These are phyloP conservation scores for Solanum virginianum DNA, from an alignment of 257 asterid genomes.

Conservation along the genomic window DNA sequence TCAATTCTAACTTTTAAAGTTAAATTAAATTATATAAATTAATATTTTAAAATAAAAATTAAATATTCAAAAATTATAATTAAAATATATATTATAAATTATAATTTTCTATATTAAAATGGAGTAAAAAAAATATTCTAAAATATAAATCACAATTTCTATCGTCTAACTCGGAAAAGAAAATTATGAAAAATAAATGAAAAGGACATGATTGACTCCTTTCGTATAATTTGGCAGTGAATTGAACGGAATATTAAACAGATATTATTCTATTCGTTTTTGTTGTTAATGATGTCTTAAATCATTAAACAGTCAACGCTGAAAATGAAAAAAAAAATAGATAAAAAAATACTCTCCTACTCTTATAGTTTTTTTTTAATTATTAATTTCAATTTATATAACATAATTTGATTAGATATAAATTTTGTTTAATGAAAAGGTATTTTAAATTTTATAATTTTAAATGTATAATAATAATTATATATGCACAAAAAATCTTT, in stretches of 20 bases:
- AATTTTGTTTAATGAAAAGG: neutral
- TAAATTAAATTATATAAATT: too few relatives aligned
- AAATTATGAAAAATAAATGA: neutral
- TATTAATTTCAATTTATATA: neutral
- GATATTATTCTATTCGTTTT: neutral
- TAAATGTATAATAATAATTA: neutral
- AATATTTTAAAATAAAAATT: too few relatives aligned
- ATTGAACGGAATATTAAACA: neutral
- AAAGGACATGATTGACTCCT: neutral
- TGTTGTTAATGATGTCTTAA: neutral
- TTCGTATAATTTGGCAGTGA: neutral
- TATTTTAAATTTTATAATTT: neutral
- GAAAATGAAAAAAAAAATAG: neutral
- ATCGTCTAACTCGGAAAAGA: too few relatives aligned
- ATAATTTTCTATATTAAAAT: too few relatives aligned
- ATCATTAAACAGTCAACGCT: neutral
- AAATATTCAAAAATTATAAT: too few relatives aligned
- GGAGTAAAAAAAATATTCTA: too few relatives aligned
- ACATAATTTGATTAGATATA: neutral
- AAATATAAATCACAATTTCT: too few relatives aligned
- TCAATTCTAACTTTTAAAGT: too few relatives aligned
- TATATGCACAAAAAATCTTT: neutral
- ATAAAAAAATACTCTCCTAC: neutral
- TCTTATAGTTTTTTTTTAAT: neutral
- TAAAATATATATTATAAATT: too few relatives aligned